phyloP scores from a whole-genome alignment of 352 stramenopile species.

The Globisporangium orthogonon region DNA sequence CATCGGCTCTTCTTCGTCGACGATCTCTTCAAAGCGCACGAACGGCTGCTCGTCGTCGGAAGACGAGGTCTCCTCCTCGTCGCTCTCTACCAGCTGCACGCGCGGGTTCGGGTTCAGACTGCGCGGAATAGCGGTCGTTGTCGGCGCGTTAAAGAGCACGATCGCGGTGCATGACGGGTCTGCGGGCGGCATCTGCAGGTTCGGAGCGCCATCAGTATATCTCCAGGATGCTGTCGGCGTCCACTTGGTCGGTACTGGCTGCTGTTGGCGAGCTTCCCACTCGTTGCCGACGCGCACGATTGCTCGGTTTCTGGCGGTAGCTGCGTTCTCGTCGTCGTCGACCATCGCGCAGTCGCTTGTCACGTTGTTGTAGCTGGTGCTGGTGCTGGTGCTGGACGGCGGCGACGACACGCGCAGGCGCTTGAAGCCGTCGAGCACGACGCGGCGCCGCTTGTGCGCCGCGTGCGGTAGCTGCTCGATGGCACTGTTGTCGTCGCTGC shows the following conservation, averaged over 20 bases:
- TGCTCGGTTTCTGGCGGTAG: not conserved
- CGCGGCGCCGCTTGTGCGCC: constrained; percentile 15
- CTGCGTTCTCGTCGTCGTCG: not conserved
- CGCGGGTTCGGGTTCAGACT: constrained; percentile 19
- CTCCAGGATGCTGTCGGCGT: not conserved
- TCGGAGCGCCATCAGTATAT: not conserved
- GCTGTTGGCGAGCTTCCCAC: not conserved
- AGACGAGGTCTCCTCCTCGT: constrained; percentile 20
- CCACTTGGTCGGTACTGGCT: constrained; percentile 3
- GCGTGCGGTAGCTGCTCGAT: constrained; percentile 9
- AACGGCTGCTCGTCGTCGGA: constrained; percentile 17
- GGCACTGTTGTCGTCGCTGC: constrained; percentile 4
- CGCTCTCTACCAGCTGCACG: constrained; percentile 48
- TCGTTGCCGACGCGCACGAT: constrained; percentile 2
- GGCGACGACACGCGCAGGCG: constrained; percentile 62
- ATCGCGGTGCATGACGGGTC: constrained; percentile 37
- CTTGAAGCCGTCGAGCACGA: constrained; percentile 59
- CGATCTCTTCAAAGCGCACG: constrained; percentile 68
- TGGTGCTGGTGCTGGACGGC: constrained; percentile 4
- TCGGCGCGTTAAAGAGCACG: constrained; percentile 49
- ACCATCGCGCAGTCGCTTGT: constrained; percentile 31
- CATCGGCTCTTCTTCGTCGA: constrained; percentile 61
- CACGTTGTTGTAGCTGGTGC: constrained; percentile 6
- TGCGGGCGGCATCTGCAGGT: constrained; percentile 8
- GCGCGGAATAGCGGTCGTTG: constrained; percentile 20